Evolutionary conservation across 768 basidiomycete genomes (phyloP), one percentile per base, ranked within the genome.

Genomic region (Serendipita sp.): DNA sequence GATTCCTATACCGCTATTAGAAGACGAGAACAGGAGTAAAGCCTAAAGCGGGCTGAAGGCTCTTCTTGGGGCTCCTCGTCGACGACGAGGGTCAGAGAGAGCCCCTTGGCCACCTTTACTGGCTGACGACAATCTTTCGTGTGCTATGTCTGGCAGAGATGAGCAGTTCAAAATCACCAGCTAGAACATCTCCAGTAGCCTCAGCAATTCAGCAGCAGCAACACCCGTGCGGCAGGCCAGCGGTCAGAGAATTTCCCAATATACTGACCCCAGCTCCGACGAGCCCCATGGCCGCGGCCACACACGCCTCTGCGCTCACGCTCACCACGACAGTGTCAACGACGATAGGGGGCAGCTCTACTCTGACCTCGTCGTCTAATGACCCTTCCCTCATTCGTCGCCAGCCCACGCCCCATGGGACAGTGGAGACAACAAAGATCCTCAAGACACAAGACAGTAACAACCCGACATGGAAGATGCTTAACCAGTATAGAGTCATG

Each of bases 401-500:
- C 23, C 58, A 54, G 35, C 47, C 66, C 30, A 67, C 65, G 65
- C 28, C 66, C 32, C 52, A 48, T 54, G 65, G 36, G 32, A 52
- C 65, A 56, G 66, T 65, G n/a, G 66, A 67, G 65, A 67, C 66
- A 7, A 44, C 32, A 34, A 62, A 28, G 54, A 66, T 66, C 13
- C 41, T 44, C 18, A 23, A 34, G 34, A 45, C 51, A 10, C 65
- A 66, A 16, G 66, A 67, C 65, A 18, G 18, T 7, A 36, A 44
- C 48, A 54, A 65, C 48, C 35, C 44, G 11, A 38, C 56, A 34
- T 60, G 71, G n/a, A 74, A 75, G 65, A 77, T 78, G 76, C 73
- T 96, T 69, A 97, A 97, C 77, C 89, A 94, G 74, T 97, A 95
- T 73, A 77, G 84, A 56, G 83, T 92, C 65, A 78, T 85, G 63